Evolutionary conservation across 2,329 filamentous ascomycete genomes (phyloP).

Genomic region (Trematosphaeria pertusa): DNA sequence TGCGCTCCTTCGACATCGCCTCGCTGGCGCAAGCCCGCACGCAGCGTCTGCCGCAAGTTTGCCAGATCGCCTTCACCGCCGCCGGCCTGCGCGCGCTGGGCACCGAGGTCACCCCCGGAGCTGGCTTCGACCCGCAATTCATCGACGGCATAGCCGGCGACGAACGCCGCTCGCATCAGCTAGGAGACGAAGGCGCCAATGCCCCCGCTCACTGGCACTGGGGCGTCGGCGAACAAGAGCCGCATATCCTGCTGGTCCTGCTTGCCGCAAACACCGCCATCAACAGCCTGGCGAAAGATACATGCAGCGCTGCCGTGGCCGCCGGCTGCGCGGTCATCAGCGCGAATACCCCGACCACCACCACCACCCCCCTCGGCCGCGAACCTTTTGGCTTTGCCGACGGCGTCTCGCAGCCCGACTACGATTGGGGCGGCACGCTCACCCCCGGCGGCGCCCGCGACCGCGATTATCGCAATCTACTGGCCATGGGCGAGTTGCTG

Average conservation of each 20-base stretch:
- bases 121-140: conserved; percentile 4
- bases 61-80: conserved; percentile 4
- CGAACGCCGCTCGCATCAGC: conserved; percentile 4
- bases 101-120: conserved; percentile 3
- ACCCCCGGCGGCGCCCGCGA: conserved; percentile 3
- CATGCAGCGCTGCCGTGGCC: conserved; percentile 5
- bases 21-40: conserved; percentile 3
- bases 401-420: conserved; percentile 4
- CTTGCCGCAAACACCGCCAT: conserved; percentile 5
- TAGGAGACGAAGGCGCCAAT: conserved; percentile 4
- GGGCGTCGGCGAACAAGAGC: conserved; percentile 4
- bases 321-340: conserved; percentile 4
- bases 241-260: conserved; percentile 5
- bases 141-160: conserved; percentile 3
- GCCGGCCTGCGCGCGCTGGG: conserved; percentile 4
- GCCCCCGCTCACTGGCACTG: conserved; percentile 3
- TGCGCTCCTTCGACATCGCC: conserved; percentile 3
- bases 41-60: conserved; percentile 5
- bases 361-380: conserved; percentile 4
- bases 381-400: conserved; percentile 6
- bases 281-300: conserved; percentile 4
- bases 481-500: conserved; percentile 4
- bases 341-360: conserved; percentile 3
- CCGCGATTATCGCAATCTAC: conserved; percentile 1
- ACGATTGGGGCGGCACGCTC: conserved; percentile 4